phyloP scores from a whole-genome alignment of 768 basidiomycete species.

The Pulveroboletus sp. region DNA sequence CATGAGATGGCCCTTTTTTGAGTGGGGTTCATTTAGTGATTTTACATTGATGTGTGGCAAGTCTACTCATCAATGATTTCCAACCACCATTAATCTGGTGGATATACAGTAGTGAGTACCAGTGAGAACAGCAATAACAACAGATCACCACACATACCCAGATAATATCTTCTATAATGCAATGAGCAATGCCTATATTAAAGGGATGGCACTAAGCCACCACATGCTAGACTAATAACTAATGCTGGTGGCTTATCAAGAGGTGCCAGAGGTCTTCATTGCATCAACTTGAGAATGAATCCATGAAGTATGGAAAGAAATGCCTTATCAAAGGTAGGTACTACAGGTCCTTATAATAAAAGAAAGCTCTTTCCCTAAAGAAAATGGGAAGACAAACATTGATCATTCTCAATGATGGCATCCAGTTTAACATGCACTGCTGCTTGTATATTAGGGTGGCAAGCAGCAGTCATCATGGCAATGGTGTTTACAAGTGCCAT shows the following conservation, averaged over 20 bases:
- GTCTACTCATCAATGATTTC: slow-evolving; percentile 14
- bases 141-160: slow-evolving; percentile 5
- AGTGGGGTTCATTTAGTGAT: background rate
- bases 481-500: slow-evolving; percentile 49
- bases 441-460: slow-evolving; percentile 44
- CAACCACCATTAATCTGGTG: slow-evolving; percentile 13
- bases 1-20: slow-evolving; percentile 31
- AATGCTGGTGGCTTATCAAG: slow-evolving; percentile 11
- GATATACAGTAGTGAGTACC: slow-evolving; percentile 14
- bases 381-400: slow-evolving; percentile 1
- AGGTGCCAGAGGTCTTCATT: slow-evolving; percentile 31
- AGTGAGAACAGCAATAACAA: background rate
- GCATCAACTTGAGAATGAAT: slow-evolving; percentile 32
- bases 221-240: background rate
- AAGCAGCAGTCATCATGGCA: slow-evolving; percentile 44
- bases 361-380: background rate
- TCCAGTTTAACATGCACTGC: slow-evolving; percentile 52
- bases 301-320: slow-evolving; percentile 30
- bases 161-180: slow-evolving; percentile 15
- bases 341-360: slow-evolving; percentile 12
- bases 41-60: no score
- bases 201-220: background rate
- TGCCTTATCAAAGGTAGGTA: slow-evolving; percentile 29
- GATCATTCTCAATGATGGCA: slow-evolving; percentile 37
- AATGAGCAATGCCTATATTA: background rate